phyloP scores from a whole-genome alignment of 2,329 filamentous ascomycete genomes.

The Sporothrix brasiliensis region DNA sequence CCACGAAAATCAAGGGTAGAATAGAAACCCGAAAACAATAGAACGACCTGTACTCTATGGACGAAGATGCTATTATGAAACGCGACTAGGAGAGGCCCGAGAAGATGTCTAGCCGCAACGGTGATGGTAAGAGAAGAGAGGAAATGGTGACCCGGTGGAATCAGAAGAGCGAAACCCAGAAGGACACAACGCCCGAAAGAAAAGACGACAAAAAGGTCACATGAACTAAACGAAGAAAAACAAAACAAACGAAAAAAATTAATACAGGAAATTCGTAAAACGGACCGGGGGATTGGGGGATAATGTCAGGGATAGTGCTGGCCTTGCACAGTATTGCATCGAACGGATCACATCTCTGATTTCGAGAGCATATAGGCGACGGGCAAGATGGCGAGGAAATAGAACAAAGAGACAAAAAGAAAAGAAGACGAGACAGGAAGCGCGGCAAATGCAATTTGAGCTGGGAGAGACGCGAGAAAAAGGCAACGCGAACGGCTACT shows the following conservation, averaged over 20 bases:
- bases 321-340: neutral
- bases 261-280: neutral
- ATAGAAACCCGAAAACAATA: neutral
- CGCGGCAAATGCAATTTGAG: neutral
- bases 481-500: neutral
- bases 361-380: neutral
- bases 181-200: slow-evolving; percentile 2
- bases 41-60: neutral
- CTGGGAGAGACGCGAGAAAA: no score
- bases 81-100: neutral
- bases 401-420: neutral
- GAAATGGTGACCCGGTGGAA: neutral
- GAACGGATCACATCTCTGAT: slow-evolving; percentile 9
- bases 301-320: neutral
- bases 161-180: neutral
- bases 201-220: neutral
- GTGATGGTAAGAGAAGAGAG: neutral
- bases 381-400: neutral
- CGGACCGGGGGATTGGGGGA: neutral
- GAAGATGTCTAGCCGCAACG: neutral
- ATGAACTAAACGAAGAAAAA: neutral
- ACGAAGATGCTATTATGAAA: no score
- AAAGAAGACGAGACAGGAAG: neutral
- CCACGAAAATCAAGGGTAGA: neutral
- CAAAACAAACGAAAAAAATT: neutral